phyloP scores from a whole-genome alignment of 192 early-diverging fungal genomes.

The Rhizophagus sp. region DNA sequence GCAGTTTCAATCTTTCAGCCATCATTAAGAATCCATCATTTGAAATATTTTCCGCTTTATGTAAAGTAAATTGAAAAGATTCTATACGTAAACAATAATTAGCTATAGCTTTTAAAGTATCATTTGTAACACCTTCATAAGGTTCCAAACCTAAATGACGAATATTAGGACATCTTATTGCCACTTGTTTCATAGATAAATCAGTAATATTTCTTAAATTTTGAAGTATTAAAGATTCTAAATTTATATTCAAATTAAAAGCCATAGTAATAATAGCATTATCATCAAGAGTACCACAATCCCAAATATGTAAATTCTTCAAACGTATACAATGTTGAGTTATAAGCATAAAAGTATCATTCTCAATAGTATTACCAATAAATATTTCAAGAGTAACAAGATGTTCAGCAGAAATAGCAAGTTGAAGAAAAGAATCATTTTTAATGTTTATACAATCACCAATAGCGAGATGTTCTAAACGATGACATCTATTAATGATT shows the following conservation, averaged over 20 bases:
- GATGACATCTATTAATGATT: slow-evolving; percentile 5
- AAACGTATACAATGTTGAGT: slow-evolving; percentile 4
- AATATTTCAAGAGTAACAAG: slow-evolving; percentile 19
- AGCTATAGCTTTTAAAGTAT: slow-evolving; percentile 15
- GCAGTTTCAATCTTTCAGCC: slow-evolving; percentile 1
- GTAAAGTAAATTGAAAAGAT: slow-evolving; percentile 19
- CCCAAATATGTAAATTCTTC: slow-evolving; percentile 30
- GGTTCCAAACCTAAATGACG: slow-evolving; percentile 26
- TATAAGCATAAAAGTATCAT: slow-evolving; percentile 13
- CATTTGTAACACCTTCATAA: slow-evolving; percentile 16
- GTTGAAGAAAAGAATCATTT: neutral
- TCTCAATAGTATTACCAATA: slow-evolving; percentile 14
- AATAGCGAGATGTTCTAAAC: slow-evolving; percentile 15
- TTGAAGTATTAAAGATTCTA: slow-evolving; percentile 28
- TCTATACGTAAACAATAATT: slow-evolving; percentile 10
- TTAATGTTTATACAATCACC: slow-evolving; percentile 22
- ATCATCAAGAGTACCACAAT: slow-evolving; percentile 14
- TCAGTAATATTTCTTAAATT: slow-evolving; percentile 25
- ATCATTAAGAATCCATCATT: slow-evolving; percentile 21
- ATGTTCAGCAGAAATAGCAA: neutral
- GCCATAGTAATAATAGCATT: neutral
- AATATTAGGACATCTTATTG: slow-evolving; percentile 17
- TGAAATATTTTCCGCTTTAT: neutral
- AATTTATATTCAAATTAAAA: neutral
- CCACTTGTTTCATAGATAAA: slow-evolving; percentile 11